Evolutionary conservation across 176 grass and related monocot genomes (phyloP), one percentile per base, ranked within the genome.

Genomic region (Oryza glumipatula): DNA sequence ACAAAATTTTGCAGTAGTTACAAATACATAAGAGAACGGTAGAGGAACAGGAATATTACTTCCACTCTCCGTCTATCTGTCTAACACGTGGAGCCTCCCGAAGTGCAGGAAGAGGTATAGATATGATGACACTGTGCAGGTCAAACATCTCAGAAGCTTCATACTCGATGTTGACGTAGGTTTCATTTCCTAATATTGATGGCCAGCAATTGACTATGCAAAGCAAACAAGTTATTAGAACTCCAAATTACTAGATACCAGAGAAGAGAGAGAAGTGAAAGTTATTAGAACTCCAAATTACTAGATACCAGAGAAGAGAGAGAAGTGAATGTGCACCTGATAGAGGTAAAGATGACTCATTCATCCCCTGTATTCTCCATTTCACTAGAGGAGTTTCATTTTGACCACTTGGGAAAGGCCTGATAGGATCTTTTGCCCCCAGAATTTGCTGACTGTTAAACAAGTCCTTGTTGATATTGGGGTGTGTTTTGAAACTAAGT

Each of bases 11-110:
- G 36, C 36, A 38, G 36, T 38, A 6, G 36, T 38, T 38, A 38
- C 36, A 38, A 38, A 38, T 38, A 38, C 36, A 38, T 38, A 38
- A 38, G 36, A 38, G 36, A 38, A 38, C 36, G 6, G 36, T 38
- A 38, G 36, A 38, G 36, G 36, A 47, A 67, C 61, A 72, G 35
- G 79, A 87, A 87, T 74, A 76, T 88, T 94, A 97, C 94, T 91
- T 97, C 94, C 94, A 97, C 83, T 97, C 94, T 88, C 94, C 94
- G 84, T 97, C 92, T 68, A 97, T 92, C 70, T 94, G 94, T 86
- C 23, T 89, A 49, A 96, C 91, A 88, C 49, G 93, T 86, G 94
- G 94, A 65, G 91, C 67, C 48, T 96, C 88, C 67, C 89, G 68
- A 69, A 89, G 82, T 61, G 88, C 77, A 19, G 88, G 91, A 68